Evolutionary conservation across 192 early-diverging fungal species (phyloP), one percentile per base, ranked within the genome.

Genomic region (Coemansia sp.): DNA sequence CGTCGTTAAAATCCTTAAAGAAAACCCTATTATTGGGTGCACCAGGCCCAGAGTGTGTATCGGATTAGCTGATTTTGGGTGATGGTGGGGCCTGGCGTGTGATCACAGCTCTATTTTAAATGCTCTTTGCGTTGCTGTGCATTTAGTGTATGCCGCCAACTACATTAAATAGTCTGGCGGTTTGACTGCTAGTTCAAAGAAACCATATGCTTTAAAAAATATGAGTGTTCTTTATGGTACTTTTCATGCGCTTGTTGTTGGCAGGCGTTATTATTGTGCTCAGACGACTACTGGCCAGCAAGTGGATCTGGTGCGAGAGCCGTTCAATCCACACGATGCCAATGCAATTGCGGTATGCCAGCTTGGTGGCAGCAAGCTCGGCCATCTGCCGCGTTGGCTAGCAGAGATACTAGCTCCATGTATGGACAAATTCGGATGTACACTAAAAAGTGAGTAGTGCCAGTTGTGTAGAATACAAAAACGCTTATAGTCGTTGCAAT

Each of bases 311-410:
- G 2, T 18, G n/a, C 44, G 70, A 10, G 64, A 67, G 45, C 50
- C 44, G 5, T 15, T 23, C n/a, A 63, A 63, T 31, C 50, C 40
- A 14, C 28, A 73, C 35, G 70, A 73, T 21, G n/a, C 16, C 11
- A 73, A 67, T 19, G 70, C 70, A 28, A 63, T 73, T 43, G 70
- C 54, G 5, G 64, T 41, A 15, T 47, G 43, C 15, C 43, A 36
- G 36, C 18, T 5, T 4, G 21, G 14, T n/a, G 43, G 47, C 38
- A 13, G 33, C 3, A 59, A 51, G 40, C 52, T 73, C 5, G 71
- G 71, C 1, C 59, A 73, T 28, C 33, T 73, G 20, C 56, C 71
- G 21, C 59, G 71, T 36, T 73, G 71, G 71, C 60, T 73, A 6
- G 71, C 71, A 16, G 36, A 31, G 4, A 56, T 60, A 36, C 60